A percentile compares a stretch with the other conserved stretches of the same genome.
phyloP scores from a whole-genome alignment of 2,329 filamentous ascomycete species.

The Coleophoma cylindrospora region DNA sequence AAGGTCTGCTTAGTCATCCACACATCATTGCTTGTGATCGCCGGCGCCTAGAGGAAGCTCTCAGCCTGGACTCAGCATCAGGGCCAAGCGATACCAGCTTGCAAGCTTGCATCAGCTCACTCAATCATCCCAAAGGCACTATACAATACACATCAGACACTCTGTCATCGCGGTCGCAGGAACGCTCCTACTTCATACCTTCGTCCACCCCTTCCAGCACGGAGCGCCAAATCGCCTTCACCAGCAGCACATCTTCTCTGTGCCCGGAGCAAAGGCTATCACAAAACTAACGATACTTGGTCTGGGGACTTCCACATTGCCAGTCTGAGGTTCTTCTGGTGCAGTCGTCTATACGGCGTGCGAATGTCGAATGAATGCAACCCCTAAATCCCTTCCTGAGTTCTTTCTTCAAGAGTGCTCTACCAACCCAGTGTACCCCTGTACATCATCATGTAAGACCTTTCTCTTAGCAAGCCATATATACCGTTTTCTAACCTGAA shows the following conservation, averaged over 20 bases:
- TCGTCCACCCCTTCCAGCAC: neutral
- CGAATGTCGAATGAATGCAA: slow-evolving; percentile 70
- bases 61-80: neutral
- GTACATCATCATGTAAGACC: slow-evolving; percentile 72
- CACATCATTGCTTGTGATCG: neutral
- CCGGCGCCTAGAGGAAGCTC: neutral
- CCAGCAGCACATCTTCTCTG: neutral
- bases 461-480: slow-evolving; percentile 2
- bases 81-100: neutral
- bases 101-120: neutral
- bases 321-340: slow-evolving; percentile 16
- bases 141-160: neutral
- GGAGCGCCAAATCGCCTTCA: neutral
- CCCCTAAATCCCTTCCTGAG: slow-evolving; percentile 97
- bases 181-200: neutral
- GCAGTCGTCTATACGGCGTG: slow-evolving; percentile 18
- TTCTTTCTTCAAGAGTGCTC: slow-evolving; percentile 96
- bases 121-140: neutral
- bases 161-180: neutral
- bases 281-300: slow-evolving; percentile 2
- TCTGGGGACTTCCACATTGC: slow-evolving; percentile 10
- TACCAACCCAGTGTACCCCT: slow-evolving; percentile 86
- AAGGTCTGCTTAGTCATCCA: neutral
- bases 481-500: slow-evolving; percentile 2
- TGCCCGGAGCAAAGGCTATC: neutral